A percentile compares a stretch with the other conserved stretches of the same genome.
phyloP scores from a whole-genome alignment of 2,329 filamentous ascomycete species.

The Scedosporium boydii region DNA sequence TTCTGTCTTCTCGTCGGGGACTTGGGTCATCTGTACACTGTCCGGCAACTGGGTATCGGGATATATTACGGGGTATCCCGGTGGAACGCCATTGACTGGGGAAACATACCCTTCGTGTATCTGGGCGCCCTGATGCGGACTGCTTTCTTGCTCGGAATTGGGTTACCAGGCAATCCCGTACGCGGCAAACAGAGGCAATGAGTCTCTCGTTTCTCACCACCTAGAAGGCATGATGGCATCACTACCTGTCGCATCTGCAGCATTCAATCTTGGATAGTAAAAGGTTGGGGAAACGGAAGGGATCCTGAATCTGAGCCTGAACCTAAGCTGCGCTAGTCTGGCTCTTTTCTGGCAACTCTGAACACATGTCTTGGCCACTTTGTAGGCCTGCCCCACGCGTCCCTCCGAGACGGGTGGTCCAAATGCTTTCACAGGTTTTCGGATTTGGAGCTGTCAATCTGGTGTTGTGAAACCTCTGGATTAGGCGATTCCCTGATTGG shows the following conservation, averaged over 20 bases:
- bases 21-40: conserved; percentile 62
- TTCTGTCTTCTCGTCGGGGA: conserved; percentile 64
- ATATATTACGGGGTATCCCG: conserved; percentile 53
- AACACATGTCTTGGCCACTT: background rate
- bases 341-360: background rate
- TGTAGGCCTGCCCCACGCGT: background rate
- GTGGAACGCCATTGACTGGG: conserved; percentile 62
- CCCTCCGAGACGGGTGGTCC: background rate
- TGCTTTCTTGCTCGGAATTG: conserved; percentile 49
- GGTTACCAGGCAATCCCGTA: conserved; percentile 24
- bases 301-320: background rate
- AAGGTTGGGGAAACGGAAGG: too few species aligned
- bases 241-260: background rate
- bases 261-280: background rate
- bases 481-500: too few species aligned
- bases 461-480: too few species aligned
- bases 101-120: conserved; percentile 64
- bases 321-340: background rate
- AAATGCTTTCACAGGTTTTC: background rate
- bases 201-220: background rate
- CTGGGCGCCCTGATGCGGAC: conserved; percentile 49
- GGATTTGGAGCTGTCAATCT: background rate
- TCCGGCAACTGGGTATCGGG: conserved; percentile 45
- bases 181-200: background rate
- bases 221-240: background rate